Percentiles rank a stretch among this genome's conserved stretches.
phyloP scores from a whole-genome alignment of 2,329 filamentous ascomycete genomes.

The Didymella segeticola region DNA sequence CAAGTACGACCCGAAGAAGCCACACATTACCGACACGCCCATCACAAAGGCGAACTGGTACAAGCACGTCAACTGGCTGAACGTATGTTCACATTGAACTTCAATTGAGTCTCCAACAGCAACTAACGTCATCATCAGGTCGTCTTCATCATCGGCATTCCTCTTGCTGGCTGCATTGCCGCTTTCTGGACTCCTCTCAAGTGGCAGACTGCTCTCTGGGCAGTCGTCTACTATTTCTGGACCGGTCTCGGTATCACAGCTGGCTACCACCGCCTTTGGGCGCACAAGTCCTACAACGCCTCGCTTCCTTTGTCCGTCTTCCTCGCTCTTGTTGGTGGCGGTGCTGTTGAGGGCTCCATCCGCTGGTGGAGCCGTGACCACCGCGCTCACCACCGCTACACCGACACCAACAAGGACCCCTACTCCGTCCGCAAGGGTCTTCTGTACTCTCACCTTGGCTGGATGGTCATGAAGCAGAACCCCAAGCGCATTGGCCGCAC shows the following conservation, averaged over 20 bases:
- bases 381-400: constrained; percentile 60
- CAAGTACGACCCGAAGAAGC: constrained; percentile 71
- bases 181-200: constrained; percentile 82
- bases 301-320: constrained; percentile 55
- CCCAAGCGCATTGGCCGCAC: constrained; percentile 60
- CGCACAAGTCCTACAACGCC: constrained; percentile 58
- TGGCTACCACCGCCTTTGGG: constrained; percentile 78
- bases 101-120: background rate
- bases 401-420: constrained; percentile 61
- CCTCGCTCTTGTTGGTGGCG: constrained; percentile 57
- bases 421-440: constrained; percentile 61
- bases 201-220: constrained; percentile 74
- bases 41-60: constrained; percentile 87
- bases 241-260: constrained; percentile 70
- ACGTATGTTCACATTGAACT: constrained; percentile 58
- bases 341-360: constrained; percentile 58
- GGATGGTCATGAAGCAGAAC: constrained; percentile 64
- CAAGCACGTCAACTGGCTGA: constrained; percentile 94
- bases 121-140: constrained; percentile 64
- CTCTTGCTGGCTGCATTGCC: constrained; percentile 74
- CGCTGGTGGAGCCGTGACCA: constrained; percentile 60
- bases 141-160: constrained; percentile 79
- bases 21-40: constrained; percentile 83
- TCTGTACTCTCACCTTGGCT: constrained; percentile 59
- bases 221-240: constrained; percentile 83